Evolutionary conservation across 2,329 filamentous ascomycete species (phyloP), one percentile per base, ranked within the genome.

Genomic region (Endoconidiophora polonica): DNA sequence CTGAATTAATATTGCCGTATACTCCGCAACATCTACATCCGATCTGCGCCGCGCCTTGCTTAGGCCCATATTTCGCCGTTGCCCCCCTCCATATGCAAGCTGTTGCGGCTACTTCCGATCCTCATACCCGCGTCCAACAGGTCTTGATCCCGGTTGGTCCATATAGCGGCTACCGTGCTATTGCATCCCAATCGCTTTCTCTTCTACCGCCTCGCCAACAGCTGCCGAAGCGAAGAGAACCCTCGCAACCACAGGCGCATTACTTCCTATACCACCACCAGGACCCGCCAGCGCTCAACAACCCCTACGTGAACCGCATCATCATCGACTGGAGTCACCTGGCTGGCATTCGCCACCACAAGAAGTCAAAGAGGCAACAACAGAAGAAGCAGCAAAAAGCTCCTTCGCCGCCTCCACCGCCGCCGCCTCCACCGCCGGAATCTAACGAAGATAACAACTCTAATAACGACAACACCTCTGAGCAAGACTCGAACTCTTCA

Each of bases 161-260:
- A 12, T 3, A 33, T 33, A 7, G 29, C 29, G 12, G 29, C 29
- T 33, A 33, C 29, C 9, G 29, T 33, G 12, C 29, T 33, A 3
- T 12, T 5, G 29, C 22, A 39, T 46, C 7, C 24, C 26, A 33
- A 7, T 26, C 9, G 18, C 26, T 18, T 46, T 18, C 44, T 16
- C 18, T 29, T 39, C 44, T 22, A 9, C 58, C 58, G 55, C 58
- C 61, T 59, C 59, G 59, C 60, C 52, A 46, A 44, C 29, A 54
- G 54, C 56, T 54, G 44, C 46, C 54, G 55, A 55, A 49, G 42
- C 44, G 12, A 50, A 7, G 29, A 33, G 29, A 33, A 10, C 38
- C 43, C 43, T 48, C 40, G 7, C 26, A 49, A 24, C 40, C 12
- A 33, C 47, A 44, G 47, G 10, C 47, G 40, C 47, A 36, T 37